Base-by-base conservation (phyloP, 192 early-diverging fungal species). In the Coemansia sp. region DNA sequence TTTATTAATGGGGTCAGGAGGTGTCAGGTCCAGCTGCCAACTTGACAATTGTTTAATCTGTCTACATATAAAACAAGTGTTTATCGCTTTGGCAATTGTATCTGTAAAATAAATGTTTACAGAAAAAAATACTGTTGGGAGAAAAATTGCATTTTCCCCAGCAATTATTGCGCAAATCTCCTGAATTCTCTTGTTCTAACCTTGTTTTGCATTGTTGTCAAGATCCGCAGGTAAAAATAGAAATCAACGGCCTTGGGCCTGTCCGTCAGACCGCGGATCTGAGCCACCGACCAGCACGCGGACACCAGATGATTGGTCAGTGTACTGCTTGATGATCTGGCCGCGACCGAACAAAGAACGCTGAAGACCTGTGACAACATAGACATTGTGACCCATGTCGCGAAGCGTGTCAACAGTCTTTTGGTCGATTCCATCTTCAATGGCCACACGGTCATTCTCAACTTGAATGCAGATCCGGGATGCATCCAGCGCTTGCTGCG, bases 271-370 rank as follows among this genome's bases (percentile, higher is more conserved):
- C 49, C 85, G 71, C 39, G 78, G 75, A 60, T 87, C 85, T 40
- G 75, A 81, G 42, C 84, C 85, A 40, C 63, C 85, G 22, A 67
- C 59, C 40, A 79, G 71, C 11, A 85, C 70, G 9, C 73, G 57
- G 18, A 64, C 61, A 15, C 81, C 81, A 24, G 59, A 67, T 11
- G 60, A 60, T 21, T 53, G 12, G 62, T 85, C 82, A 1, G 44
- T 30, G 8, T 25, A 51, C 50, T 53, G 46, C 51, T 67, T 59
- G 70, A 91, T 88, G 47, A 90, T 64, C 81, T 93, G 91, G 9
- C 88, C 91, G 14, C 87, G 73, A 13, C 91, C 91, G 81, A 93
- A 87, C 55, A 81, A 39, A 7, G 68, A 66, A 53, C 88, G 69
- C 24, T 65, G 56, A 22, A 71, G 57, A 9, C 80, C 86, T 4